Conservation (phyloP, 2,329 filamentous ascomycete species). For the Trichoderma citrinoviride region DNA sequence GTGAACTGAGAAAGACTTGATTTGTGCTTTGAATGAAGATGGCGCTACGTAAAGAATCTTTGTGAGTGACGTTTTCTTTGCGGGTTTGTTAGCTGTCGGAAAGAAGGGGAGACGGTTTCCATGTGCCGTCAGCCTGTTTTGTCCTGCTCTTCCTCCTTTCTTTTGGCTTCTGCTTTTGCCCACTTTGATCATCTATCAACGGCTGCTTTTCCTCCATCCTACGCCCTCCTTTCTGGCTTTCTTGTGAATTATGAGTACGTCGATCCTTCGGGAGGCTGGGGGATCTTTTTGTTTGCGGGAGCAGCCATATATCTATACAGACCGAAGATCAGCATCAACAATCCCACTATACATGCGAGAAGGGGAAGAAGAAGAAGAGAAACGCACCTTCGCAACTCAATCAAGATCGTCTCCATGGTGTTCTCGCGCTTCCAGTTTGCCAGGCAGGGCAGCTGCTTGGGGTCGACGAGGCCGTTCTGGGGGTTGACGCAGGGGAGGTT, state of each 20-base stretch:
- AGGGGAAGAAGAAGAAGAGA: too few species aligned
- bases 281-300: slow-evolving; percentile 87
- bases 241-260: slow-evolving; percentile 37
- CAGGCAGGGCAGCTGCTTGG: slow-evolving; percentile 77
- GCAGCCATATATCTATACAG: slow-evolving; percentile 83
- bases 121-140: not conserved
- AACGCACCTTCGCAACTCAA: slow-evolving; percentile 73
- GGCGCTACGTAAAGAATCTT: slow-evolving; percentile 7
- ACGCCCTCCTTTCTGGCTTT: not conserved
- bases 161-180: too few species aligned
- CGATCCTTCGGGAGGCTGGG: slow-evolving; percentile 86
- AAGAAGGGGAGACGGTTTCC: not conserved
- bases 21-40: slow-evolving; percentile 2
- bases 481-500: slow-evolving; percentile 93
- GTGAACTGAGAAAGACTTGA: not conserved
- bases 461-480: slow-evolving; percentile 79
- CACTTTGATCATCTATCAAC: not conserved
- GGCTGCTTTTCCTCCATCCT: not conserved
- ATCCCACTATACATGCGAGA: not conserved
- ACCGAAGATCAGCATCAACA: not conserved
- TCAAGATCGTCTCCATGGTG: slow-evolving; percentile 91
- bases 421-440: slow-evolving; percentile 88
- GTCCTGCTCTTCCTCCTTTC: not conserved
- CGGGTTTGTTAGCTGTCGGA: not conserved
- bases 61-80: not conserved